Percentiles rank a stretch among this genome's conserved stretches.
phyloP scores from a whole-genome alignment of 257 asterid species.

The Craterostigma plantagineum region DNA sequence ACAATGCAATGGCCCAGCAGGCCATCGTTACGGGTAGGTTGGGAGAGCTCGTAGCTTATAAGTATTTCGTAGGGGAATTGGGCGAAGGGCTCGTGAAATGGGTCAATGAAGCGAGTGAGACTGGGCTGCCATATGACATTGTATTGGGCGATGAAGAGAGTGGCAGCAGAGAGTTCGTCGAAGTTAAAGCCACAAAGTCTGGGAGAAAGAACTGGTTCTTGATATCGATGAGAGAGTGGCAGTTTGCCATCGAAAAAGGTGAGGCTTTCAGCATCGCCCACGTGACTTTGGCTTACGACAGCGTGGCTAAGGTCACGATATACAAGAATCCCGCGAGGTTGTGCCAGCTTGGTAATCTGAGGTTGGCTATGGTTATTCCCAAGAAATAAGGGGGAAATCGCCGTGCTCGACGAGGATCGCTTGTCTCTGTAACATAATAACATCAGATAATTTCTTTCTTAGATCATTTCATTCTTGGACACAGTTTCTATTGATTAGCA shows the following conservation, averaged over 20 bases:
- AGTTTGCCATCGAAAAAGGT: conserved; percentile 77
- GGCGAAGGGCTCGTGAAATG: conserved; percentile 38
- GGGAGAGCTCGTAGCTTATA: conserved; percentile 67
- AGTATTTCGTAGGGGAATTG: conserved; percentile 28
- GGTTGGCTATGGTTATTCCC: conserved; percentile 21
- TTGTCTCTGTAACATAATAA: too few relatives aligned
- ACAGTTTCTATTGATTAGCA: too few relatives aligned
- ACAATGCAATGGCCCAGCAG: conserved; percentile 23
- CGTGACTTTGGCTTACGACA: conserved; percentile 34
- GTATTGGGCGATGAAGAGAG: conserved; percentile 26
- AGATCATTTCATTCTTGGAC: too few relatives aligned
- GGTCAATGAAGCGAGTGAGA: conserved; percentile 67
- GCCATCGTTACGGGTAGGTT: conserved; percentile 58
- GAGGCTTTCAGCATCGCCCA: conserved; percentile 81
- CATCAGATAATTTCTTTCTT: too few relatives aligned
- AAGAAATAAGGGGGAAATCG: too few relatives aligned
- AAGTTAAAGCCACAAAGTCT: conserved; percentile 71
- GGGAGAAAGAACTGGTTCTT: conserved; percentile 52
- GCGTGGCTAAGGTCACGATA: conserved; percentile 42
- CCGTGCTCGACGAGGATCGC: too few relatives aligned
- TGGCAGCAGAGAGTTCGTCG: conserved; percentile 34
- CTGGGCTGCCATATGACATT: conserved; percentile 84
- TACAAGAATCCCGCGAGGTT: conserved; percentile 64
- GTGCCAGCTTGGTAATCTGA: conserved; percentile 64
- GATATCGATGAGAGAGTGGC: conserved; percentile 74